A percentile compares a stretch with the other conserved stretches of the same genome.
Conservation (phyloP, 148 eudicot genomes). For the Cornus controversa region DNA sequence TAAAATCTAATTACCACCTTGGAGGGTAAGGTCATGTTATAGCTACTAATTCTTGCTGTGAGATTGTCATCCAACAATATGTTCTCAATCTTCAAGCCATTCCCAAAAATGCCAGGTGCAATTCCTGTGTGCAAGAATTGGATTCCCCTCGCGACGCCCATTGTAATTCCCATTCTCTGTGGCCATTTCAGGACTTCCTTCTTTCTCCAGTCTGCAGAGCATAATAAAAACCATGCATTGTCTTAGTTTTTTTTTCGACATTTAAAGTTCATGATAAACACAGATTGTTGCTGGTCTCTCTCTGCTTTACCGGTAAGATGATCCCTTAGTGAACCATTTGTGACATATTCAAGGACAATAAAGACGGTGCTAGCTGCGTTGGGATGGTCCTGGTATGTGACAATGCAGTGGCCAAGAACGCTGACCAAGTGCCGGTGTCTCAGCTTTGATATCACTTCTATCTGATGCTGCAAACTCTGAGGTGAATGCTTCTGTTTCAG, state of each 20-base stretch:
- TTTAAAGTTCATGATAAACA: neutral
- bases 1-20: slow-evolving; percentile 40
- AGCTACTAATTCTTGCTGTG: slow-evolving; percentile 71
- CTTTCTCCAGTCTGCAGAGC: slow-evolving; percentile 60
- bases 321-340: slow-evolving; percentile 75
- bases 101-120: slow-evolving; percentile 59
- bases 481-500: slow-evolving; percentile 70
- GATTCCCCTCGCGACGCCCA: slow-evolving; percentile 80
- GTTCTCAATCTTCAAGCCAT: slow-evolving; percentile 67
- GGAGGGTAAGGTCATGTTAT: slow-evolving; percentile 63
- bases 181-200: slow-evolving; percentile 86
- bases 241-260: neutral
- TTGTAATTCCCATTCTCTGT: slow-evolving; percentile 79
- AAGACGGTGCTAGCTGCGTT: slow-evolving; percentile 57
- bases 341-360: slow-evolving; percentile 65
- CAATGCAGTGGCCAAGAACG: slow-evolving; percentile 81
- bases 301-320: slow-evolving; percentile 62
- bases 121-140: slow-evolving; percentile 80
- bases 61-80: slow-evolving; percentile 79
- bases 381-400: slow-evolving; percentile 60
- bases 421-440: slow-evolving; percentile 77
- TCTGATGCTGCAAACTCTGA: slow-evolving; percentile 66
- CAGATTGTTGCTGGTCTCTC: too few relatives aligned
- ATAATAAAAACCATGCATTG: neutral
- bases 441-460: slow-evolving; percentile 75